A percentile compares a stretch with the other conserved stretches of the same genome.
Evolutionary conservation across 192 early-diverging fungal genomes (phyloP).

Genomic region (Globomyces pollinis-pini): DNA sequence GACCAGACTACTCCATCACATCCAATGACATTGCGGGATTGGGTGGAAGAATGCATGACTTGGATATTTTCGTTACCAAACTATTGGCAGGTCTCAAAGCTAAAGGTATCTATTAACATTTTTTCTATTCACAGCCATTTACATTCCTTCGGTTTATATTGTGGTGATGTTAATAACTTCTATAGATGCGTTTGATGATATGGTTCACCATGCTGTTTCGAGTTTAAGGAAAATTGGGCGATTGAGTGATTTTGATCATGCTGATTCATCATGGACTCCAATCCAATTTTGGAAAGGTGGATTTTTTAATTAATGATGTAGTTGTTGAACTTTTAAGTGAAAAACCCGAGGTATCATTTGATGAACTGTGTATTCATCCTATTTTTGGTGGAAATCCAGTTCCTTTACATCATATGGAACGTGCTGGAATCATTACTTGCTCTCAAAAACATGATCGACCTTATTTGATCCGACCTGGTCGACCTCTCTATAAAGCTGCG

Average conservation of each 20-base stretch:
- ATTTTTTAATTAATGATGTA: too few species aligned
- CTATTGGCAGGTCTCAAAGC: conserved; percentile 62
- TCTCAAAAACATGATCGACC: conserved; percentile 67
- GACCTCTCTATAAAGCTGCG: conserved; percentile 74
- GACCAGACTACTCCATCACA: too few species aligned
- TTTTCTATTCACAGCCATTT: too few species aligned
- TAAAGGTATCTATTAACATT: conserved; percentile 33
- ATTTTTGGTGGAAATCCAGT: conserved; percentile 81
- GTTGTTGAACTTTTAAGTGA: conserved; percentile 64
- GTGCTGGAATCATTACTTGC: conserved; percentile 80
- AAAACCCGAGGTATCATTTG: conserved; percentile 61
- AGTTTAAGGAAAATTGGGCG: conserved; percentile 87
- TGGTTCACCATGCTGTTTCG: conserved; percentile 67
- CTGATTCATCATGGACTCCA: conserved; percentile 62
- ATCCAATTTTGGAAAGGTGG: conserved; percentile 93
- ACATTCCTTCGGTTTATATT: neutral
- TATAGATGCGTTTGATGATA: conserved; percentile 76
- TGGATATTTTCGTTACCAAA: conserved; percentile 84
- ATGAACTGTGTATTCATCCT: conserved; percentile 69
- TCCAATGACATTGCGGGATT: conserved; percentile 59
- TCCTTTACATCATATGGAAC: conserved; percentile 78
- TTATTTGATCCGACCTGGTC: conserved; percentile 64
- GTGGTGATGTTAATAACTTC: too few species aligned
- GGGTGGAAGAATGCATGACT: conserved; percentile 86
- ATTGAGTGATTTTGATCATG: conserved; percentile 46